Conservation (phyloP, 768 basidiomycete species). For the Porpolomopsis calyptriformis region DNA sequence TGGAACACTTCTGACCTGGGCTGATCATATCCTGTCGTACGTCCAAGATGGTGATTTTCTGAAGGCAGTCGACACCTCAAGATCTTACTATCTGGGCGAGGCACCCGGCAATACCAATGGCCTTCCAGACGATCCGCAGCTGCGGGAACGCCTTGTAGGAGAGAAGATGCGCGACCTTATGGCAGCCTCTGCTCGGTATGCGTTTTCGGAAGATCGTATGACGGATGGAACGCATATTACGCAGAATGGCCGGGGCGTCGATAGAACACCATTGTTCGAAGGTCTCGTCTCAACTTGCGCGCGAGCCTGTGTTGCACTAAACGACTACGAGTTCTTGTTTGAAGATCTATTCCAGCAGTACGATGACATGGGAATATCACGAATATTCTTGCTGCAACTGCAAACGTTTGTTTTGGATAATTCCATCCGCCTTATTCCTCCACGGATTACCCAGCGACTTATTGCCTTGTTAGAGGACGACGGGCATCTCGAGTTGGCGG, state of each 20-base stretch:
- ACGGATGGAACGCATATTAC: conserved; percentile 77
- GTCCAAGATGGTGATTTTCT: conserved; percentile 85
- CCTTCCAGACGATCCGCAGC: conserved; percentile 57
- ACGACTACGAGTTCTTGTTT: conserved; percentile 79
- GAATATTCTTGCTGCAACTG: conserved; percentile 74
- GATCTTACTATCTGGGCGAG: conserved; percentile 68
- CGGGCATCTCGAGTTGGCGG: conserved; percentile 62
- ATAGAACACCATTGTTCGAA: conserved; percentile 84
- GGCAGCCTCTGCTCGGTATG: conserved; percentile 76
- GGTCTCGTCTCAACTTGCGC: conserved; percentile 69
- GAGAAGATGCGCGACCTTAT: conserved; percentile 74
- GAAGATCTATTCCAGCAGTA: conserved; percentile 91
- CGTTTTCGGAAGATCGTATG: conserved; percentile 93
- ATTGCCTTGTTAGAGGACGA: conserved; percentile 68
- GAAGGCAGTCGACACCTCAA: conserved; percentile 76
- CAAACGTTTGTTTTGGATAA: conserved; percentile 75
- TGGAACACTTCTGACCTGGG: conserved; percentile 88
- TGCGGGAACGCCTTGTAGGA: conserved; percentile 56
- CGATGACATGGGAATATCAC: conserved; percentile 69
- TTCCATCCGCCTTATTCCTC: conserved; percentile 66
- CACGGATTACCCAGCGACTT: conserved; percentile 78
- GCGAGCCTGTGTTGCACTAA: conserved; percentile 69
- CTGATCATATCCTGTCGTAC: conserved; percentile 76
- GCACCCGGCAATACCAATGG: conserved; percentile 82
- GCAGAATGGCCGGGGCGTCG: conserved; percentile 81